Percentiles rank a stretch among this genome's conserved stretches.
These are phyloP conservation scores for Eimeria acervulina DNA, from an alignment of 169 alveolate species.

Conservation along the genomic window DNA sequence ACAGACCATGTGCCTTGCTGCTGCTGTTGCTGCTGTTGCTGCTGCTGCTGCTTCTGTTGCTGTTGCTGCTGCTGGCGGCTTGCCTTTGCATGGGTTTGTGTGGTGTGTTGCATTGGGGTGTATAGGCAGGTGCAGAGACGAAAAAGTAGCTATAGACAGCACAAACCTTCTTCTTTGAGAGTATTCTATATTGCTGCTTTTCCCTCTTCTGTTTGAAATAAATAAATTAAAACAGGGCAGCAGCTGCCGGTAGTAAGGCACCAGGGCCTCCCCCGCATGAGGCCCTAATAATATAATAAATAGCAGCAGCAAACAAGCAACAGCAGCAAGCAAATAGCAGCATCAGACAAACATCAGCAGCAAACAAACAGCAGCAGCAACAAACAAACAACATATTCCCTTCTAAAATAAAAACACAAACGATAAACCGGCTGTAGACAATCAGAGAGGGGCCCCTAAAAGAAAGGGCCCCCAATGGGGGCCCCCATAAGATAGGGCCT, in stretches of 20 bases:
- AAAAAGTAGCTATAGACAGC: background rate
- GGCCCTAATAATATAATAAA: slow-evolving; percentile 85
- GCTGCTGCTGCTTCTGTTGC: background rate
- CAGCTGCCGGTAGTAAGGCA: slow-evolving; percentile 97
- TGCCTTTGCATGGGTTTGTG: background rate
- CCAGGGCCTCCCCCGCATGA: slow-evolving; percentile 96
- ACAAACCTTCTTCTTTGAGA: slow-evolving; percentile 91
- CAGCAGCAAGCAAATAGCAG: background rate
- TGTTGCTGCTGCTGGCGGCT: no score
- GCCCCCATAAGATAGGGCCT: no score
- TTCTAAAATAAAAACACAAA: no score
- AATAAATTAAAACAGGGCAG: slow-evolving; percentile 94
- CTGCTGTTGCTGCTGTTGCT: background rate
- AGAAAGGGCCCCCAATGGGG: no score
- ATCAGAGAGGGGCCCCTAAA: no score
- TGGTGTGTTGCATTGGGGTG: background rate
- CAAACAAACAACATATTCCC: background rate
- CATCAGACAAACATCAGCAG: no score
- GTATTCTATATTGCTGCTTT: slow-evolving; percentile 94
- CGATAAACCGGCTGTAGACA: no score
- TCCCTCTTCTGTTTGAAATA: slow-evolving; percentile 91
- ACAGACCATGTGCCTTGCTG: background rate
- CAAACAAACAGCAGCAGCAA: no score
- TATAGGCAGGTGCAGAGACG: slow-evolving; percentile 23
- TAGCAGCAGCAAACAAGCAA: background rate